Evolutionary conservation across 305 asterid genomes (phyloP).

Genomic region (Rubia balearica): DNA sequence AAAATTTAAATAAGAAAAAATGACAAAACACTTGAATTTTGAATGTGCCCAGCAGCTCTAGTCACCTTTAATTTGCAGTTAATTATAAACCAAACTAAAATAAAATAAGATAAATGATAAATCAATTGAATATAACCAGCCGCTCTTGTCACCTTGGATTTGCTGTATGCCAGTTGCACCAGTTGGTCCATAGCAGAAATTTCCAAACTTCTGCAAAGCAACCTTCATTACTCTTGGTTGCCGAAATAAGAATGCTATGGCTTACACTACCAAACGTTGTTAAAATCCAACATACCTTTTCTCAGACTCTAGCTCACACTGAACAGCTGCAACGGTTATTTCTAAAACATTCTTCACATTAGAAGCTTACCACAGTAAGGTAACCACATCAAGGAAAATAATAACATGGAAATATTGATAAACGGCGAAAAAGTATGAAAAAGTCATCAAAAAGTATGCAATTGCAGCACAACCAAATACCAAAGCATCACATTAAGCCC

Average conservation of each 20-base stretch:
- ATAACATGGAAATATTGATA: neutral
- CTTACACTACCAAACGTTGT: neutral
- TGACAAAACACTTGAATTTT: neutral
- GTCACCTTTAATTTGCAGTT: constrained; percentile 4
- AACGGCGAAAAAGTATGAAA: neutral
- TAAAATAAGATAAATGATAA: too few species aligned
- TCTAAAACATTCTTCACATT: constrained; percentile 4
- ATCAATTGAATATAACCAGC: too few species aligned
- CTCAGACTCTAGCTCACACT: constrained; percentile 13
- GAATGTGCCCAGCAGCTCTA: neutral
- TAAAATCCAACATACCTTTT: constrained; percentile 9
- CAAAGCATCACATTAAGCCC: neutral
- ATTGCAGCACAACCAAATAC: neutral
- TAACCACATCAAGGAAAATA: neutral
- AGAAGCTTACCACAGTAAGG: constrained; percentile 5
- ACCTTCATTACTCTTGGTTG: constrained; percentile 2
- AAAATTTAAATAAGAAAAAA: neutral
- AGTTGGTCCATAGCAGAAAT: constrained; percentile 14
- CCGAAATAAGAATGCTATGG: constrained; percentile 1
- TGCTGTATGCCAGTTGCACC: constrained; percentile 11
- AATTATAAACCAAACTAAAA: too few species aligned
- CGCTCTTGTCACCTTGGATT: constrained; percentile 9
- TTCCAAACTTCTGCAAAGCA: constrained; percentile 19
- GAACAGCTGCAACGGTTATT: constrained; percentile 13
- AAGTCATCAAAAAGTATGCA: too few species aligned